Evolutionary conservation across 176 grass and related monocot species (phyloP), one percentile per base, ranked within the genome.

Genomic region (Themeda triandra): DNA sequence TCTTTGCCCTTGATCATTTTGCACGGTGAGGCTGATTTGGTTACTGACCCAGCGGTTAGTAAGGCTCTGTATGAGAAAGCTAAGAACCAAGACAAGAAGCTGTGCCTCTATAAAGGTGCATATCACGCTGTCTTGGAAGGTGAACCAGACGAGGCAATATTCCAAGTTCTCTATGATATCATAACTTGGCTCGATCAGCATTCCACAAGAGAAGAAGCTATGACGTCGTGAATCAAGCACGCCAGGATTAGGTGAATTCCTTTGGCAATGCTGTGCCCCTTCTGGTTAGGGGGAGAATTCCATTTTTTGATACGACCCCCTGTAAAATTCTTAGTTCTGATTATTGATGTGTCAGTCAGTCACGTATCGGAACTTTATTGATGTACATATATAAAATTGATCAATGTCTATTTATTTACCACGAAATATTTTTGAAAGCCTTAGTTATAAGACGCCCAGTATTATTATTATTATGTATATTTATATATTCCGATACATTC

Each of bases 11-110:
- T 98, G 64, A 88, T 98, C 53, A 91, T 92, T 90, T 82, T 98
- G 64, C 96, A 98, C 25, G 96, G 96, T 12, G 93, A 93, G 53
- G 85, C 85, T 39, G 96, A 98, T 87, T 39, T 92, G 36, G 89
- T 98, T 68, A 98, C 96, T 15, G 93, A 95, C 76, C 86, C 93
- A 54, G 85, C 87, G 18, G 93, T 98, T 73, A 98, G 96, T 82
- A 98, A 98, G 88, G 96, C 91, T 80, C 75, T 98, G 64, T 91
- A 95, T 85, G 89, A 92, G 60, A 98, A 94, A 65, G 89, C 96
- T 2, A 98, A 81, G 71, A 98, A 89, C 71, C 72, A 86, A 32
- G 93, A 95, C 86, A 98, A 98, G 81, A 95, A 90, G 33, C 76
- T 98, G 24, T 82, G 83, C 59, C 85, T 98, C 66, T 98, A 95